Evolutionary conservation across 2,329 filamentous ascomycete species (phyloP), one percentile per base, ranked within the genome.

Genomic region (Orbilia ellipsospora): DNA sequence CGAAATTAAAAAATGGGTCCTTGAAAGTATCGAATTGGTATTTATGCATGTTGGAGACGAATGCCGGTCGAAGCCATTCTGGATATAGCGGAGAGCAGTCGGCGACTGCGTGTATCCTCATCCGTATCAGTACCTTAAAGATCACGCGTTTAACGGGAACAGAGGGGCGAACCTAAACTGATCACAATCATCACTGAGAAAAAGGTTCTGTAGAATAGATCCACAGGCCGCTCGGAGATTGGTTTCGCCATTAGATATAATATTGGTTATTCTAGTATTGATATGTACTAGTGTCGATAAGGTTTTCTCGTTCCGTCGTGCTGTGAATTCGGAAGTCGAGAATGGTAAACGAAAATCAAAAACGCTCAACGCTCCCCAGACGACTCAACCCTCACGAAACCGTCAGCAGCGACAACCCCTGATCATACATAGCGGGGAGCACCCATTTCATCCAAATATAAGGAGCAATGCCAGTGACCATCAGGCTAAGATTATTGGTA

Each of bases 31-130:
- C 64, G 36, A 75, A 75, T 60, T 75, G 72, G 13, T 54, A 16
- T 28, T 69, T 56, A 48, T 75, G 72, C 72, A 75, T 69, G 5
- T 64, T 26, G 45, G 20, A 48, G 26, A 69, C 64, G 31, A 75
- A 69, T 5, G 50, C 51, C 16, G 72, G 72, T 20, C 59, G 57
- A n/a, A 75, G 52, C 64, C 64, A 69, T 31, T 75, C 64, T 12
- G 72, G 72, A 44, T 75, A 75, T 16, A 75, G 45, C 4, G 72
- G 72, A 8, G 72, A 69, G 16, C 72, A 75, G 26, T 75, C 72
- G 54, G 64, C 72, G 16, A 75, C 72, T 75, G 7, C 26, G n/a
- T 51, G 44, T 23, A 16, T 36, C 10, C 10, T 36, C 31, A 60
- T 44, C 26, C 12, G 56, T 23, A 48, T 51, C 51, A 51, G 42